Evolutionary conservation across 352 stramenopile genomes (phyloP), one percentile per base, ranked within the genome.

Genomic region (Aphanomyces cochlioides): DNA sequence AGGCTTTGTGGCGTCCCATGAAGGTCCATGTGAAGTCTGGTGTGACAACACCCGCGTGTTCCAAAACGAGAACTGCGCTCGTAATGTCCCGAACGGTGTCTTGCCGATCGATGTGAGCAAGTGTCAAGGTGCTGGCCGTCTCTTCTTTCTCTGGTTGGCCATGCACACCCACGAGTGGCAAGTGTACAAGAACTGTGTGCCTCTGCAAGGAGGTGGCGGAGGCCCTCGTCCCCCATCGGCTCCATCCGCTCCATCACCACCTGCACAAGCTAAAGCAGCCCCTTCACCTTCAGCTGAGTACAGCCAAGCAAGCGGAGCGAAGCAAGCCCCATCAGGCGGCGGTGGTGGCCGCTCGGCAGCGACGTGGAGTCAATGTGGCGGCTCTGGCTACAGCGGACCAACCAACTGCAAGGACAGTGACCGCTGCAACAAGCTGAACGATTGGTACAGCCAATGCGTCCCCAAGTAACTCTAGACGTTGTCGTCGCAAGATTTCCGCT

Each of bases 21-120:
- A 78, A 69, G 79, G 79, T n/a, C 79, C 79, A 19, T 84, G 76
- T 17, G 79, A 86, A 63, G 67, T 84, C 56, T 86, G 79, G 78
- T 84, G 77, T 54, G 79, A 86, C 63, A 74, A 84, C 28, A 73
- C 56, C 39, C 58, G 79, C 5, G 77, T 73, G 17, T 86, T 84
- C 57, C 67, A 72, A 57, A 74, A 84, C 64, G 56, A 78, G 5
- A 80, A 84, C 71, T 82, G 76, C 64, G 75, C 78, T 15, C 69
- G 74, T 10, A 75, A 81, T 64, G 75, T 78, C 43, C 72, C 76
- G 6, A 69, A 68, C 4, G 64, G 60, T 6, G 74, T 77, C 0
- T 77, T 86, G 37, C 76, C 74, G 41, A 84, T 83, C 68, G 75
- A 86, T 48, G 78, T 76, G 67, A 58, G 73, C 4, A 74, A 75